phyloP scores from a whole-genome alignment of 768 basidiomycete species.

The Boletellus emodensis region DNA sequence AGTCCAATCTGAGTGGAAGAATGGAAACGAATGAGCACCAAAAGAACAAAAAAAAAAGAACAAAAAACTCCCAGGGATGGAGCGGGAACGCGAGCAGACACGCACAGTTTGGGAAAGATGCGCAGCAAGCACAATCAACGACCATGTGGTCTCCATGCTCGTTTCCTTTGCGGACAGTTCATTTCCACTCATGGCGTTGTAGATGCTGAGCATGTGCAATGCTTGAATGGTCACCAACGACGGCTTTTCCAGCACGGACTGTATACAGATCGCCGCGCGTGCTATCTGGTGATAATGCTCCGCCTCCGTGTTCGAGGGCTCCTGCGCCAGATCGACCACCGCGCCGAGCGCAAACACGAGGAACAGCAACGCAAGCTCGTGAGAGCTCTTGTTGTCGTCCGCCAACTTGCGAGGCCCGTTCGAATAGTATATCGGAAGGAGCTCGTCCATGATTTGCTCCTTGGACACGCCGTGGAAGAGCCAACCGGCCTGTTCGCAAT shows the following conservation, averaged over 20 bases:
- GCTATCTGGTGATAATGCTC: slow-evolving; percentile 68
- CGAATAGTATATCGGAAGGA: slow-evolving; percentile 40
- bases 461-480: slow-evolving; percentile 46
- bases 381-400: slow-evolving; percentile 42
- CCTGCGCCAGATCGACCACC: slow-evolving; percentile 36
- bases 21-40: slow-evolving; percentile 14
- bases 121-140: slow-evolving; percentile 56
- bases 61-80: background rate
- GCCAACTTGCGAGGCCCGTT: slow-evolving; percentile 15
- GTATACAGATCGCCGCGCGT: slow-evolving; percentile 59
- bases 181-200: slow-evolving; percentile 65
- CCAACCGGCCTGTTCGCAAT: slow-evolving; percentile 49
- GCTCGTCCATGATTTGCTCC: slow-evolving; percentile 43
- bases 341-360: slow-evolving; percentile 52
- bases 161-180: slow-evolving; percentile 54
- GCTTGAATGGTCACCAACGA: slow-evolving; percentile 67
- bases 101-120: slow-evolving; percentile 64
- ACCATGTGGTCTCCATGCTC: slow-evolving; percentile 73
- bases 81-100: slow-evolving; percentile 1
- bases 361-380: slow-evolving; percentile 48
- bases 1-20: slow-evolving; percentile 52
- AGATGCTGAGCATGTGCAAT: slow-evolving; percentile 64
- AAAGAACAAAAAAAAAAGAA: background rate
- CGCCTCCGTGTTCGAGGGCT: slow-evolving; percentile 37
- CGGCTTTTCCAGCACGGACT: slow-evolving; percentile 69